Conservation (phyloP, 2,329 filamentous ascomycete genomes). For the Calonectria pseudoreteaudii region DNA sequence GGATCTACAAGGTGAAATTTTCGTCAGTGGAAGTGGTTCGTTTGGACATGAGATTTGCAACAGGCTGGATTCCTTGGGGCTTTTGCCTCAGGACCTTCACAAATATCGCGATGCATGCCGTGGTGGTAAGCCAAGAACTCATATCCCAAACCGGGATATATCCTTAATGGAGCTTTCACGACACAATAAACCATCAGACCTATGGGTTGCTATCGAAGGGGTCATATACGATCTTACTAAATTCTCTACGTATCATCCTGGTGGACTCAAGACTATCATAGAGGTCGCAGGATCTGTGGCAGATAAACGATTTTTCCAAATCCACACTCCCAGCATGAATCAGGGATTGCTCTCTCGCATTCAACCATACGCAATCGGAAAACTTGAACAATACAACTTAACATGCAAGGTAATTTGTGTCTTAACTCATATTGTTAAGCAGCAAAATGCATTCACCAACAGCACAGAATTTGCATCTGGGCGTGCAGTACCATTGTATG, state of each 20-base stretch:
- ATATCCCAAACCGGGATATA: neutral
- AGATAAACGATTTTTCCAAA: neutral
- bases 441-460: neutral
- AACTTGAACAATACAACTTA: neutral
- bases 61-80: neutral
- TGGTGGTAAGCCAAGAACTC: neutral
- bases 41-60: neutral
- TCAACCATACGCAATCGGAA: neutral
- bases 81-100: neutral
- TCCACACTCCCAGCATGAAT: neutral
- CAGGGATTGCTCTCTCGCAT: neutral
- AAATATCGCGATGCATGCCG: neutral
- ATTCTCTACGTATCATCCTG: neutral
- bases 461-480: neutral
- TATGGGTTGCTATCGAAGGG: neutral
- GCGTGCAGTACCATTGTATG: neutral
- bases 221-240: neutral
- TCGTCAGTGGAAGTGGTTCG: neutral
- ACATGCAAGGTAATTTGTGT: neutral
- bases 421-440: neutral
- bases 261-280: neutral
- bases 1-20: neutral
- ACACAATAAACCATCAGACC: neutral
- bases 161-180: neutral
- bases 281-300: neutral